phyloP scores from a whole-genome alignment of 148 eudicot genomes.

The Selenicereus undatus region DNA sequence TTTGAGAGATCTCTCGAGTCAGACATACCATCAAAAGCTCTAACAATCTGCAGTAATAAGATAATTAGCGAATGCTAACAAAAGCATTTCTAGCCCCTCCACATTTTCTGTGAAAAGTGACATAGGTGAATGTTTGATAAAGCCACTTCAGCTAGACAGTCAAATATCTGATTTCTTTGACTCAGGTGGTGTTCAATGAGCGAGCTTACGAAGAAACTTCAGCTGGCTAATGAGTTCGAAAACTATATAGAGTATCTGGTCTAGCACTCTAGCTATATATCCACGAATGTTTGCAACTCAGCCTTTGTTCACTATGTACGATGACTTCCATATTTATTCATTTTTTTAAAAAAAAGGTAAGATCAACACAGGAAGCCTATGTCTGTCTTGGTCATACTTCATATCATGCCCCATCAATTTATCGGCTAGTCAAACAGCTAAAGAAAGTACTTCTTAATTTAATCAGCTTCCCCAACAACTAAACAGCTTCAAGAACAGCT shows the following conservation, averaged over 20 bases:
- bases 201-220: background rate
- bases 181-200: background rate
- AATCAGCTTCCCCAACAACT: background rate
- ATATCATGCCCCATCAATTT: background rate
- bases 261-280: background rate
- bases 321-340: background rate
- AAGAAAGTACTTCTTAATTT: background rate
- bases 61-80: background rate
- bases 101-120: background rate
- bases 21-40: constrained; percentile 59
- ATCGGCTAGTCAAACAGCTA: background rate
- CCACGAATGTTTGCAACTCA: background rate
- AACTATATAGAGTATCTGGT: background rate
- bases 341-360: background rate
- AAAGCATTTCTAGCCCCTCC: background rate
- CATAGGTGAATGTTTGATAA: background rate
- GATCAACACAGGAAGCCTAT: background rate
- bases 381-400: background rate
- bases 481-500: background rate
- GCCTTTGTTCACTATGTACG: background rate
- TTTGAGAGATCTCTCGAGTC: constrained; percentile 70
- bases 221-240: background rate
- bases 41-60: constrained; percentile 41
- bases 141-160: background rate
- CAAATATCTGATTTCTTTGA: background rate